Evolutionary conservation across 805 yeast genomes (phyloP).

Genomic region (Blastobotrys terrestris): DNA sequence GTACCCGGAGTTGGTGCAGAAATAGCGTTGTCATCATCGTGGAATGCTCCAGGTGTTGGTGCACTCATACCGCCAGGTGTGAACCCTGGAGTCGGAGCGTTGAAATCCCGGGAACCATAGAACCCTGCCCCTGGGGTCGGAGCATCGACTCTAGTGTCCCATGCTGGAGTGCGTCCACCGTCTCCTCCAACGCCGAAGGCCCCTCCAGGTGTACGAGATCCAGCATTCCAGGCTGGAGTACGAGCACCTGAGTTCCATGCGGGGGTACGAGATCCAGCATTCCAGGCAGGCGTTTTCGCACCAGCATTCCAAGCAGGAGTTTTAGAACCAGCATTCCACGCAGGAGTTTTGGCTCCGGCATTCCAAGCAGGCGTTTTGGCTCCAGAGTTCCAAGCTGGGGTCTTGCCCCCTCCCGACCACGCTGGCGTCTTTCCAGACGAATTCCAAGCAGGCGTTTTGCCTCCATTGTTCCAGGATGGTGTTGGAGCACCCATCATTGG

Average conservation of each 20-base stretch:
- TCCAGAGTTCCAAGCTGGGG: slow-evolving; percentile 39
- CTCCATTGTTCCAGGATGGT: slow-evolving; percentile 32
- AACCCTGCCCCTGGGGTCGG: slow-evolving; percentile 29
- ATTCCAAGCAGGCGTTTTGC: slow-evolving; percentile 50
- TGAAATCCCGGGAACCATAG: slow-evolving; percentile 27
- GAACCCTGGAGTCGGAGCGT: slow-evolving; percentile 32
- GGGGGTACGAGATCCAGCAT: slow-evolving; percentile 29
- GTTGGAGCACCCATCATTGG: slow-evolving; percentile 25
- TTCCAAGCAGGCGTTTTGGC: slow-evolving; percentile 33
- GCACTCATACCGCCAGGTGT: slow-evolving; percentile 34
- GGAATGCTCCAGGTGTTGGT: slow-evolving; percentile 35
- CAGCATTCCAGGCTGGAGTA: slow-evolving; percentile 48
- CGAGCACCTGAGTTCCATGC: slow-evolving; percentile 33
- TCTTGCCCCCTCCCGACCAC: slow-evolving; percentile 34
- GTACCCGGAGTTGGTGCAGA: slow-evolving; percentile 33
- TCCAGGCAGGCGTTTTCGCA: slow-evolving; percentile 25
- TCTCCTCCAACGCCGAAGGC: slow-evolving; percentile 33
- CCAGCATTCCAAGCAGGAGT: slow-evolving; percentile 25
- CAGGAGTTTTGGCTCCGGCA: slow-evolving; percentile 44
- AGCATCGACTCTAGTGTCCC: slow-evolving; percentile 37
- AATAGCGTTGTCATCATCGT: slow-evolving; percentile 17
- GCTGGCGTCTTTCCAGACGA: slow-evolving; percentile 29
- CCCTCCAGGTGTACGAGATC: slow-evolving; percentile 31
- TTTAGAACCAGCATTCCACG: slow-evolving; percentile 38
- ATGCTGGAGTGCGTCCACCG: slow-evolving; percentile 40